Conservation (phyloP, 2,329 filamentous ascomycete species). For the Metarhizium robertsii region DNA sequence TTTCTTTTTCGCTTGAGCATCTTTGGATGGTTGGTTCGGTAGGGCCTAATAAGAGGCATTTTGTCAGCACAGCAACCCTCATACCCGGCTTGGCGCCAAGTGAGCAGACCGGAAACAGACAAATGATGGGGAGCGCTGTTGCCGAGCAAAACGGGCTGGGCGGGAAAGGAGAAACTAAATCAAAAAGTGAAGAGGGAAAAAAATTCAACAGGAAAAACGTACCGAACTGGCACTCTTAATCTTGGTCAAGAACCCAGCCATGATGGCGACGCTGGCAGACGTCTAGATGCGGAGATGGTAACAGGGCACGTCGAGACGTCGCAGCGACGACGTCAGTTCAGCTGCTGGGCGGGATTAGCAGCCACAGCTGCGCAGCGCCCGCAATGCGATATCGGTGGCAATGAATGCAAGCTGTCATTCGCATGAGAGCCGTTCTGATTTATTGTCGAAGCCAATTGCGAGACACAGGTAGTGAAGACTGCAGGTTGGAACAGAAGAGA, state of each 20-base stretch:
- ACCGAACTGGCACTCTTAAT: conserved; percentile 47
- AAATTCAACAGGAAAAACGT: conserved; percentile 21
- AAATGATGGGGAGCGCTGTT: not conserved
- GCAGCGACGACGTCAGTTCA: conserved; percentile 4
- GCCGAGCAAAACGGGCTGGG: not conserved
- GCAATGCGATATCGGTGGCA: conserved; percentile 19
- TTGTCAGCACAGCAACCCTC: conserved; percentile 20
- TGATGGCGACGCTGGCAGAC: conserved; percentile 18
- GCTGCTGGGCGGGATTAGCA: conserved; percentile 16
- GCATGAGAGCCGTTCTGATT: not conserved
- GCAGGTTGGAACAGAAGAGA: not conserved
- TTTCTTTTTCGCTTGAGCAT: conserved; percentile 43
- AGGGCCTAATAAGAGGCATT: conserved; percentile 29
- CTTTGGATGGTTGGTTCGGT: conserved; percentile 33
- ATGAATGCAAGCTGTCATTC: conserved; percentile 9
- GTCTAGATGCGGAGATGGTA: not conserved
- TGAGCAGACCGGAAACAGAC: not conserved
- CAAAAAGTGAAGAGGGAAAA: not conserved
- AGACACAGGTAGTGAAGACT: not conserved
- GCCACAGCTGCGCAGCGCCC: conserved; percentile 26
- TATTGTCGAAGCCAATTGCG: not conserved
- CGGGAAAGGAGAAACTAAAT: not conserved
- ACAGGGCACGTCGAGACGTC: not conserved
- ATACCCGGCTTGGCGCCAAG: conserved; percentile 3
- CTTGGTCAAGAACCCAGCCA: conserved; percentile 52